Percentiles rank a stretch among this genome's conserved stretches.
These are phyloP conservation scores for Erigeron canadensis DNA, from an alignment of 129 eudicot species.

Conservation along the genomic window DNA sequence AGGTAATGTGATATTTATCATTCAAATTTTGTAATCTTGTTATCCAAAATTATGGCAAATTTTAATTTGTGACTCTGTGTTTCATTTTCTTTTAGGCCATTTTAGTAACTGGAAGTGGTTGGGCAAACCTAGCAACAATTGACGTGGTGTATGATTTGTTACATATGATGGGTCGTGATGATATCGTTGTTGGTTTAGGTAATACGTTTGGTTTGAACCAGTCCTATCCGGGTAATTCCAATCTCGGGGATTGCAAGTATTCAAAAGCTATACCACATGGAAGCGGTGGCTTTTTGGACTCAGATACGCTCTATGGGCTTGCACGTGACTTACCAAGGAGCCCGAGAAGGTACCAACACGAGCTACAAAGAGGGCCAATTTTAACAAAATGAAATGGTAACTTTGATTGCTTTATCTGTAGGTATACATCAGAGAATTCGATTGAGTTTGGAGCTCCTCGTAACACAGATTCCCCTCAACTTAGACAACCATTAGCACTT, in stretches of 20 bases:
- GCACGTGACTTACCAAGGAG: slow-evolving; percentile 89
- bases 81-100: slow-evolving; percentile 80
- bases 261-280: slow-evolving; percentile 78
- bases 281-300: slow-evolving; percentile 80
- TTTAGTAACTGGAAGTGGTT: slow-evolving; percentile 70
- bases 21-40: neutral
- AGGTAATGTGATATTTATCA: slow-evolving; percentile 38
- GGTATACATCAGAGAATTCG: slow-evolving; percentile 73
- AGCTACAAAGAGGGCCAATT: neutral
- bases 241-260: slow-evolving; percentile 81
- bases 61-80: neutral
- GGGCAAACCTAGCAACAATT: slow-evolving; percentile 92
- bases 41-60: neutral
- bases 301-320: slow-evolving; percentile 82
- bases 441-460: slow-evolving; percentile 71
- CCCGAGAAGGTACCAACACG: slow-evolving; percentile 62
- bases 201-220: slow-evolving; percentile 62
- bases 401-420: slow-evolving; percentile 15
- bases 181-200: slow-evolving; percentile 83
- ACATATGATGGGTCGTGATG: slow-evolving; percentile 99
- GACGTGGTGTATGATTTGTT: slow-evolving; percentile 81
- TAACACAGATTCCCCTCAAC: slow-evolving; percentile 65
- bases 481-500: slow-evolving; percentile 60
- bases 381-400: neutral
- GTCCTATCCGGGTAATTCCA: slow-evolving; percentile 36